Base-by-base conservation (phyloP, 768 basidiomycete genomes). In the Austroboletus eburneus region DNA sequence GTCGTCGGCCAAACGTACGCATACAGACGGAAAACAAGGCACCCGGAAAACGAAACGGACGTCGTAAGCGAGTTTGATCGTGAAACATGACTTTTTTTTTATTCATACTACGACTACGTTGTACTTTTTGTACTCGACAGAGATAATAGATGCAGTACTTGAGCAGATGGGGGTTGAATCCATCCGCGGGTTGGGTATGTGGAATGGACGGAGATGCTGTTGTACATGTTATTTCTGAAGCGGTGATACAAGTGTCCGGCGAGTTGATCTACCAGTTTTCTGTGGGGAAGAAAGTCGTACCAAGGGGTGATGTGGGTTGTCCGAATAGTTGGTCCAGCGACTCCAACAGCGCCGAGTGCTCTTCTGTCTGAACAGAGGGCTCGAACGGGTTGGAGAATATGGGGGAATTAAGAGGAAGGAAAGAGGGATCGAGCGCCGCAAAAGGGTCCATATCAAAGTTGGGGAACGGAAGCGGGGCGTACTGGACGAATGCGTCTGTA, bases 11-110 rank as follows among this genome's bases (percentile, higher is more conserved):
- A 70, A 68, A 55, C 64, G 65, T 33, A 42, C 44, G 9, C 56
- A 57, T 47, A 50, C 47, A 29, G 47, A 48, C 4, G 46, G 45
- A 12, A 56, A 49, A 22, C 59, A 52, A 17, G 50, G 43, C 1
- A 46, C 58, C 9, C 72, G 68, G 54, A 69, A 64, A 45, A 49
- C 52, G 17, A 73, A 63, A 50, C 61, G 63, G 51, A 55, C 50
- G 9, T 18, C 45, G 1, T 43, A 47, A n/a, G n/a, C n/a, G n/a
- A n/a, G n/a, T n/a, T n/a, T n/a, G n/a, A n/a, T n/a, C n/a, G n/a
- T n/a, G n/a, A 17, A 45, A 38, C 36, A 13, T 56, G 44, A 16
- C 9, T 25, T 45, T 10, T 18, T 46, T 47, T 51, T 13, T 4
- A 37, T 34, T 22, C 12, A 24, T 32, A 8, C 27, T 14, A 16